Evolutionary conservation across 371 early-diverging fungal genomes (phyloP), one percentile per base, ranked within the genome.

Genomic region (Lichtheimia ornata): DNA sequence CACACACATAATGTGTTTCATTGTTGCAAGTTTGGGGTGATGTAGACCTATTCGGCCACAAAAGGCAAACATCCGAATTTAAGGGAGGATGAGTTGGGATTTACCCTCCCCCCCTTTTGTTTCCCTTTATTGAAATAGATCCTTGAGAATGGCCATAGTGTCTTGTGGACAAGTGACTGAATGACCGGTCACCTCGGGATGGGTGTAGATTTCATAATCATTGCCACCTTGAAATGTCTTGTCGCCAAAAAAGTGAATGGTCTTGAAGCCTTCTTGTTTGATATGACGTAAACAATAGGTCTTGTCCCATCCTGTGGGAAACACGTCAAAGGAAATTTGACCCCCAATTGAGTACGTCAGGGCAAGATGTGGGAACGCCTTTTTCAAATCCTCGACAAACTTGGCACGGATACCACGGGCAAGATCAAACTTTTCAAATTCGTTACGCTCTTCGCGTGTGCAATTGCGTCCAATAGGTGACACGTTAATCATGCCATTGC

Each of bases 301-400:
- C 89, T 98, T 98, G 83, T 98, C 99, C 99, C 99, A 99, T 40
- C 99, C 99, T 51, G 87, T 88, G 47, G 99, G 99, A 87, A 99
- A 99, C 22, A 99, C 95, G 78, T 99, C 99, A 71, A 99, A 98
- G 4, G 99, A 99, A 73, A 99, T 99, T 78, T 99, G 97, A n/a
- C 99, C 99, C 50, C 99, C 99, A 70, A 99, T 99, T 12, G 97
- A 97, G 84, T 89, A 99, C 45, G 94, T 96, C 69, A 99, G 77
- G 13, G 86, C 88, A 66, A 89, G 88, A 71, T 96, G 91, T 5
- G 92, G 77, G 82, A 99, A 99, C 67, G 94, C 88, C 28, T 84
- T 75, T 77, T 91, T 88, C 27, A 99, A 78, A 6, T 83, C 93
- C 56, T 79, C 81, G 12, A 99, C 96, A 74, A 99, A 92, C 68